A percentile compares a stretch with the other conserved stretches of the same genome.
Conservation (phyloP, 2,329 filamentous ascomycete genomes). For the Pleomassaria siparia region DNA sequence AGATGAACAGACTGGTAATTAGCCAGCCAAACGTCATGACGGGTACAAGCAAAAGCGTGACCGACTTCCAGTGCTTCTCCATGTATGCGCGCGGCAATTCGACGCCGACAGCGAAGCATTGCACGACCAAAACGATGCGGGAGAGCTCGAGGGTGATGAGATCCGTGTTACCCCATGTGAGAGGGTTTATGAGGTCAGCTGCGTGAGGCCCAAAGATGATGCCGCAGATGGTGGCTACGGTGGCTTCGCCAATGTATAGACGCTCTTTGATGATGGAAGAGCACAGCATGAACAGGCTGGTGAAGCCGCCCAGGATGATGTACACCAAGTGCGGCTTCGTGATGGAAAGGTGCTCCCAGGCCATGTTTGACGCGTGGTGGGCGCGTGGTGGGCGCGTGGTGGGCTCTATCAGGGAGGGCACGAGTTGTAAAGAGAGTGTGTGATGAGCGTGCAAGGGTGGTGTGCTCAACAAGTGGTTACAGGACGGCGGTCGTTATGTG, state of each 20-base stretch:
- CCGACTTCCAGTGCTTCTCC: conserved; percentile 96
- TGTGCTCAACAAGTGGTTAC: conserved; percentile 8
- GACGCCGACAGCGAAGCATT: conserved; percentile 90
- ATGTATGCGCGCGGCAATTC: conserved; percentile 93
- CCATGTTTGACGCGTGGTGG: conserved; percentile 57
- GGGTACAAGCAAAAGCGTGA: conserved; percentile 81
- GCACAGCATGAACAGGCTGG: conserved; percentile 95
- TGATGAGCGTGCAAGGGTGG: conserved; percentile 1
- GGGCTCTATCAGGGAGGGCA: neutral
- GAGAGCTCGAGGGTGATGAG: conserved; percentile 88
- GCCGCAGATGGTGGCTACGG: conserved; percentile 83
- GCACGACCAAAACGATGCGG: conserved; percentile 84
- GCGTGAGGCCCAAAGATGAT: conserved; percentile 88
- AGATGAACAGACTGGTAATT: conserved; percentile 88
- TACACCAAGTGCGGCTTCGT: conserved; percentile 98
- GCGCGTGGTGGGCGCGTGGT: neutral
- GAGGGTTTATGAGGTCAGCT: conserved; percentile 76
- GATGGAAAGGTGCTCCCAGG: conserved; percentile 78
- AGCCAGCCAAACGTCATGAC: conserved; percentile 99
- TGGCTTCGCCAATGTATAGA: conserved; percentile 97
- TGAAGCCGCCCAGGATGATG: conserved; percentile 97
- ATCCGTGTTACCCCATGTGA: conserved; percentile 77
- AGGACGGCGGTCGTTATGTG: conserved; percentile 23
- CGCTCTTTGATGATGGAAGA: conserved; percentile 98
- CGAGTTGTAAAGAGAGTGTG: conserved; percentile 1